phyloP scores from a whole-genome alignment of 2,329 filamentous ascomycete species.

The Lachnellula hyalina region DNA sequence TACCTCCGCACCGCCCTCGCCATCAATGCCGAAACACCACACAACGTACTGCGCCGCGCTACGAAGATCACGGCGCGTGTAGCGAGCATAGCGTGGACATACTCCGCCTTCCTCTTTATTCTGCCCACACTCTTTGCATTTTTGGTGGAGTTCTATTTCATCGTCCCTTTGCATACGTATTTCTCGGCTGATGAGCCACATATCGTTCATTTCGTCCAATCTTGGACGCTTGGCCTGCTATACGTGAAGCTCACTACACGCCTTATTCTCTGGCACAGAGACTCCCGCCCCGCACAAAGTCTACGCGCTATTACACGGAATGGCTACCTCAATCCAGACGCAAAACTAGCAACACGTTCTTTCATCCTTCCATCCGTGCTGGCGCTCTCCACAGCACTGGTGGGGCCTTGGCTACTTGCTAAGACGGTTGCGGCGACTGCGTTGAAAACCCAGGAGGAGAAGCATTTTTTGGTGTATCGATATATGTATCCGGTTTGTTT shows the following conservation, averaged over 20 bases:
- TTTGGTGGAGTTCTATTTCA: conserved; percentile 80
- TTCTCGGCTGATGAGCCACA: conserved; percentile 44
- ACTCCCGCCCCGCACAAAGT: conserved; percentile 67
- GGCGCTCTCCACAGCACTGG: conserved; percentile 57
- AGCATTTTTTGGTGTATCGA: conserved; percentile 42
- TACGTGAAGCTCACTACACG: conserved; percentile 78
- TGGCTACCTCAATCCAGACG: conserved; percentile 76
- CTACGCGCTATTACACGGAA: conserved; percentile 67
- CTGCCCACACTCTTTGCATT: conserved; percentile 76
- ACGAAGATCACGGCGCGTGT: conserved; percentile 12
- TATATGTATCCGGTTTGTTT: conserved; percentile 67
- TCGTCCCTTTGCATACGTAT: conserved; percentile 60
- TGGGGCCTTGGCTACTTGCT: conserved; percentile 58
- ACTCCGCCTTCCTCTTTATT: conserved; percentile 67
- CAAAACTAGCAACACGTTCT: conserved; percentile 72
- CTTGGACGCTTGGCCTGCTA: conserved; percentile 88
- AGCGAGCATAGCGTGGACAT: conserved; percentile 63
- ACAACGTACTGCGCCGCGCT: conserved; percentile 23
- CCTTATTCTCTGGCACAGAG: conserved; percentile 61
- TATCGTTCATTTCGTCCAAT: conserved; percentile 81
- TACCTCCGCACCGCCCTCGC: conserved; percentile 24
- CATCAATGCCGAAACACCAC: conserved; percentile 25
- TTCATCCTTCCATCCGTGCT: conserved; percentile 73
- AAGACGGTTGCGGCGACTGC: conserved; percentile 41
- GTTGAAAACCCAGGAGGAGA: conserved; percentile 23